phyloP scores from a whole-genome alignment of 106 monocot genomes.

The Platanthera zijinensis region DNA sequence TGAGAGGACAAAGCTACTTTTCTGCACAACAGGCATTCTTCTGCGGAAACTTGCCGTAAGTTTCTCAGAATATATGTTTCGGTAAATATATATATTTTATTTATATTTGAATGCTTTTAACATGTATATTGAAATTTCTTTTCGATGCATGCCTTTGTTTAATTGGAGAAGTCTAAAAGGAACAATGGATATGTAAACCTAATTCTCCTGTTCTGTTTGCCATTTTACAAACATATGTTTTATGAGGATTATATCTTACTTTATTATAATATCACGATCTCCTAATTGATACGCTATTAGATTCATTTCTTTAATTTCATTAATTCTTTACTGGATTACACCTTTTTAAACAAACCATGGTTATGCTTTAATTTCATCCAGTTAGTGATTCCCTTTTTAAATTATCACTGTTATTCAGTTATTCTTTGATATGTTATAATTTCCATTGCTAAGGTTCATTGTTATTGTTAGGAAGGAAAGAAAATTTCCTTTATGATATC shows the following conservation, averaged over 20 bases:
- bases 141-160: not conserved
- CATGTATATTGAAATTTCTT: not conserved
- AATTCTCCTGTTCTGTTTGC: not conserved
- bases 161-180: not conserved
- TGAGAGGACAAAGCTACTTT: conserved; percentile 88
- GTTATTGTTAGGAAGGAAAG: too few species aligned
- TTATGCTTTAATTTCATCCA: not conserved
- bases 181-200: not conserved
- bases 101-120: not conserved
- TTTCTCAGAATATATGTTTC: conserved; percentile 8
- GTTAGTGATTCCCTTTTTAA: not conserved
- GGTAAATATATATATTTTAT: not conserved
- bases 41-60: conserved; percentile 85
- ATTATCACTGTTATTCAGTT: not conserved
- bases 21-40: conserved; percentile 97
- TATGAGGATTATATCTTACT: not conserved
- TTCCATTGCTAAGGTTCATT: too few species aligned
- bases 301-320: not conserved
- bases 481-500: too few species aligned
- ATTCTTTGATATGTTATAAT: too few species aligned
- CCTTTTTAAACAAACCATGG: not conserved
- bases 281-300: not conserved
- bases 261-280: not conserved
- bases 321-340: not conserved
- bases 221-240: not conserved